Base-by-base conservation (phyloP, 176 grass and related monocot genomes). In the Carex scoparia region DNA sequence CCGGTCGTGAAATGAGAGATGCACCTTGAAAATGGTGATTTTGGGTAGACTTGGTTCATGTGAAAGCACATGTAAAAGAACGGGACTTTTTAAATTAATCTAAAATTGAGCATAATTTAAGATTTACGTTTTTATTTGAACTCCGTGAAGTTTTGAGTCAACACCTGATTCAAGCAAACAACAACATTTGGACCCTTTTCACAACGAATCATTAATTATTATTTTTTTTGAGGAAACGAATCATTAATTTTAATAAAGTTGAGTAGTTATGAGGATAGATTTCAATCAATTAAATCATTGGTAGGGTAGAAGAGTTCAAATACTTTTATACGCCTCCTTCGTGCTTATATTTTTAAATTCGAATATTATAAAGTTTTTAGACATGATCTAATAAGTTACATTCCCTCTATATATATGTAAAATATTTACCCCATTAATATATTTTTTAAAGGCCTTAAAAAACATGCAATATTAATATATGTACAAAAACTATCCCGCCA, bases 11-110 rank as follows among this genome's bases (percentile, higher is more conserved):
- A 64, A 35, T 32, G 62, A 44, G 13, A 8, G 15, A 83, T 42
- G 15, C 61, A 63, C 57, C 32, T 48, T 51, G 44, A 66, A 86
- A 74, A 63, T 66, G 5, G 74, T 79, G 74, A 79, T 51, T 11
- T 58, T 79, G 13, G 74, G 12, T 79, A 79, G 74, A 79, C 74
- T 58, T 57, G 74, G 53, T 54, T 79, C 53, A 79, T 58, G 28
- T 9, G 23, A 13, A 79, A 58, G 28, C 4, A 7, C 23, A 23
- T 23, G 23, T 23, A 5, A 18, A 60, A 60, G 1, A 71, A 12
- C 23, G 8, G 0, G 8, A 27, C 8, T 28, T 64, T 64, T 49
- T 23, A 27, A 10, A 23, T n/a, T 28, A 73, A 73, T 73, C 3
- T 0, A 48, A 49, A 11, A 12, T 10, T 48, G 10, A 15, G 4